These are phyloP conservation scores for Gleditsia sinensis DNA, from an alignment of 306 rosid genomes.

Conservation along the genomic window DNA sequence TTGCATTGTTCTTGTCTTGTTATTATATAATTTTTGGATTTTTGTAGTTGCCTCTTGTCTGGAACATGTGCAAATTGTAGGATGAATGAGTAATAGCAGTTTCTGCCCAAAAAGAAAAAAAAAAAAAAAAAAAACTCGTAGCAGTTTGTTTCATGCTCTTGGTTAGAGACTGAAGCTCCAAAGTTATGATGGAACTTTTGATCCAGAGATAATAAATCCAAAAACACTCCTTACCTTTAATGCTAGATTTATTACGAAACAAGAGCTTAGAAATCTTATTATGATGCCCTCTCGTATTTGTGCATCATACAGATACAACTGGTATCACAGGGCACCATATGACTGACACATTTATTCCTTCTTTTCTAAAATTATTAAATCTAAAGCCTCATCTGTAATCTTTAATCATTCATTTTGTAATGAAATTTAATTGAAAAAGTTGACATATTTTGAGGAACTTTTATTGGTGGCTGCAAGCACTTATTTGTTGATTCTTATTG, in stretches of 20 bases:
- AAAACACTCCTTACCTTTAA: not conserved
- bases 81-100: not conserved
- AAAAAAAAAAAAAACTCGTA: not conserved
- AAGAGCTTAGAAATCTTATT: not conserved
- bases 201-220: not conserved
- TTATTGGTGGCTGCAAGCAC: not conserved
- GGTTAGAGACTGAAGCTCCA: not conserved
- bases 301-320: not conserved
- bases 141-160: not conserved
- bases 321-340: not conserved
- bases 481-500: conserved; percentile 21
- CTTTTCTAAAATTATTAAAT: not conserved
- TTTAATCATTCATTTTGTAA: not conserved
- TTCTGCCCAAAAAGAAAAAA: not conserved
- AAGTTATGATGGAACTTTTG: not conserved
- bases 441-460: not conserved
- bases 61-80: not conserved
- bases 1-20: not conserved
- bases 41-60: not conserved
- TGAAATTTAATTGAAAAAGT: not conserved
- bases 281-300: not conserved
- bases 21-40: not conserved
- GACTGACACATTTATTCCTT: not conserved
- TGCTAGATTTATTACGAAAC: not conserved
- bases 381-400: not conserved